phyloP scores from a whole-genome alignment of 345 rosid species.

The Clausena lansium region DNA sequence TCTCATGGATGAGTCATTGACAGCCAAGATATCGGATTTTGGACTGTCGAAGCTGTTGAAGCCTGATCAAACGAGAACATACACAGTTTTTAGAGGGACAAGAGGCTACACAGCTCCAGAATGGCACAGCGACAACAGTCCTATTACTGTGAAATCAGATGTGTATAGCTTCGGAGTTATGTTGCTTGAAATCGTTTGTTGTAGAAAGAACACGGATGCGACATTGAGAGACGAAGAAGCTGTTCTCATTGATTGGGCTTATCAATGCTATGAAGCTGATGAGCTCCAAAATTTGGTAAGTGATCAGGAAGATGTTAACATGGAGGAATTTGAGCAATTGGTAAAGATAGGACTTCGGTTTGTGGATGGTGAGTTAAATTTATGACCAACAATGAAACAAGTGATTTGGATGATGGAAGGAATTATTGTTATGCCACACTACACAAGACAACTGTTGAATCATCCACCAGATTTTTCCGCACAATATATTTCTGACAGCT shows the following conservation, averaged over 20 bases:
- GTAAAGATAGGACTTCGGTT: neutral
- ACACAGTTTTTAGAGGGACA: conserved; percentile 5
- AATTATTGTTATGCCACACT: neutral
- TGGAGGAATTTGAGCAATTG: neutral
- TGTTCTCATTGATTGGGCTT: neutral
- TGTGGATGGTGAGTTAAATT: neutral
- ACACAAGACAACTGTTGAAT: too few species aligned
- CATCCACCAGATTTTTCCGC: neutral
- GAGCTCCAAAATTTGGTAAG: neutral
- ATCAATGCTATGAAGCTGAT: conserved; percentile 1
- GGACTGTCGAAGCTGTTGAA: conserved; percentile 8
- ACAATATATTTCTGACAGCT: too few species aligned
- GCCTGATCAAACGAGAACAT: conserved; percentile 21
- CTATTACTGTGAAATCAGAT: conserved; percentile 11
- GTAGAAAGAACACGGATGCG: neutral
- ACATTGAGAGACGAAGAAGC: neutral
- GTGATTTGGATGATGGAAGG: neutral
- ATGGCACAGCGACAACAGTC: neutral
- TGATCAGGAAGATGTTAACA: neutral
- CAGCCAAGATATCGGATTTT: conserved; percentile 9
- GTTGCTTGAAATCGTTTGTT: conserved; percentile 4
- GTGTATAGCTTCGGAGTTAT: conserved; percentile 1
- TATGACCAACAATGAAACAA: neutral
- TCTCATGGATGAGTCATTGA: neutral
- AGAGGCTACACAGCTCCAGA: neutral